Evolutionary conservation across 2,329 filamentous ascomycete species (phyloP).

Genomic region (Meredithiella fracta): DNA sequence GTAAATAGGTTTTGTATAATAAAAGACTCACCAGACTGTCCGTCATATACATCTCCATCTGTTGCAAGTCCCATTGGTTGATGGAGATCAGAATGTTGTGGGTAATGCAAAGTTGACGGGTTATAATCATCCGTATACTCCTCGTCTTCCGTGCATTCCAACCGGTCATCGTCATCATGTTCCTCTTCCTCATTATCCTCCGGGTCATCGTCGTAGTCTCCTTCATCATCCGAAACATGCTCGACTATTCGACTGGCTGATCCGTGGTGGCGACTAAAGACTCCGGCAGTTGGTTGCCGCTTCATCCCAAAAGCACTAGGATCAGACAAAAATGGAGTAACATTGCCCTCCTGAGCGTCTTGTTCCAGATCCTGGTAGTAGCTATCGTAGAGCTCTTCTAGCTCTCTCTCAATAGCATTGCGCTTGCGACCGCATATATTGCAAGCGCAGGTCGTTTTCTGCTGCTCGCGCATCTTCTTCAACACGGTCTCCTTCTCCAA

Average conservation of each 20-base stretch:
- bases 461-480: slow-evolving; percentile 99
- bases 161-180: slow-evolving; percentile 39
- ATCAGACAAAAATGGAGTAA: slow-evolving; percentile 10
- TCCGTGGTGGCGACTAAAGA: slow-evolving; percentile 50
- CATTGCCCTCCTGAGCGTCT: slow-evolving; percentile 51
- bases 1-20: slow-evolving; percentile 34
- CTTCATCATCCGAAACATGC: slow-evolving; percentile 34
- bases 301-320: background rate
- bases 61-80: background rate
- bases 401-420: slow-evolving; percentile 91
- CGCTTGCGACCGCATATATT: slow-evolving; percentile 93
- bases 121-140: slow-evolving; percentile 43
- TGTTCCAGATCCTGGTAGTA: slow-evolving; percentile 98
- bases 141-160: slow-evolving; percentile 35
- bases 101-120: background rate
- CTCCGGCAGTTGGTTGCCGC: slow-evolving; percentile 41
- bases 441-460: slow-evolving; percentile 97
- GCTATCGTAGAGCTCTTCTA: slow-evolving; percentile 93
- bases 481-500: slow-evolving; percentile 97
- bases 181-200: slow-evolving; percentile 39
- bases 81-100: background rate
- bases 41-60: background rate
- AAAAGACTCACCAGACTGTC: background rate
- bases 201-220: slow-evolving; percentile 27
- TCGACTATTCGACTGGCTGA: slow-evolving; percentile 59